Percentiles rank a stretch among this genome's conserved stretches.
These are phyloP conservation scores for Neopestalotiopsis rosae DNA, from an alignment of 2,329 filamentous ascomycete species.

Conservation along the genomic window DNA sequence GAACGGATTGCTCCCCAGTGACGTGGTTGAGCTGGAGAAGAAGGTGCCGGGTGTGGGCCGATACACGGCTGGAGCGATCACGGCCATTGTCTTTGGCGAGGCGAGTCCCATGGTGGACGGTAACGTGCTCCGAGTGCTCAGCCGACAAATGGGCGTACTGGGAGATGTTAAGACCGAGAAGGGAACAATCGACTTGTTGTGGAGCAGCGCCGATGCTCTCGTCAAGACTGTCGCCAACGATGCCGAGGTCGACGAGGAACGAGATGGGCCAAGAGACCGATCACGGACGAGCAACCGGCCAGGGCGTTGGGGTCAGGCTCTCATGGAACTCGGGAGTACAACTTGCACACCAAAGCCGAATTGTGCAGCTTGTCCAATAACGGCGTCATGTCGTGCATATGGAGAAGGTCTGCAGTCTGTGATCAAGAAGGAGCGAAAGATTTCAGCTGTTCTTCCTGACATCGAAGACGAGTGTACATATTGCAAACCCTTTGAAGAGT, in stretches of 20 bases:
- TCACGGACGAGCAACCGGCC: slow-evolving; percentile 52
- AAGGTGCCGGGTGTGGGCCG: slow-evolving; percentile 64
- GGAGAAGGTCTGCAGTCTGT: slow-evolving; percentile 48
- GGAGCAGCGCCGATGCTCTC: slow-evolving; percentile 62
- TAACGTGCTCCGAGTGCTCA: slow-evolving; percentile 66
- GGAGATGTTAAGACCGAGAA: slow-evolving; percentile 64
- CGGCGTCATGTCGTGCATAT: slow-evolving; percentile 56
- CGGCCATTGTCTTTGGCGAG: slow-evolving; percentile 66
- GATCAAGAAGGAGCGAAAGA: slow-evolving; percentile 22
- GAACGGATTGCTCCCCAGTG: slow-evolving; percentile 55
- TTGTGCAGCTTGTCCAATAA: slow-evolving; percentile 58
- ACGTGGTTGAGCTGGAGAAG: slow-evolving; percentile 50
- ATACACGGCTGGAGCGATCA: slow-evolving; percentile 68
- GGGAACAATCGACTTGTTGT: slow-evolving; percentile 56
- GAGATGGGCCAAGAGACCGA: slow-evolving; percentile 11
- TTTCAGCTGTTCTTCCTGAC: slow-evolving; percentile 35
- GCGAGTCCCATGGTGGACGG: slow-evolving; percentile 68
- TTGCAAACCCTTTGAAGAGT: slow-evolving; percentile 52
- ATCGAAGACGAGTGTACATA: slow-evolving; percentile 57
- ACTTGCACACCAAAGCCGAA: slow-evolving; percentile 65
- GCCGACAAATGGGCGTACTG: slow-evolving; percentile 62
- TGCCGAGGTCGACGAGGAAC: slow-evolving; percentile 23
- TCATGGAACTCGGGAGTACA: slow-evolving; percentile 71
- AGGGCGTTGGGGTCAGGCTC: slow-evolving; percentile 66
- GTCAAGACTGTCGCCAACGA: slow-evolving; percentile 56